Conservation (phyloP, 108 stramenopile genomes). For the Nitzschia palea region DNA sequence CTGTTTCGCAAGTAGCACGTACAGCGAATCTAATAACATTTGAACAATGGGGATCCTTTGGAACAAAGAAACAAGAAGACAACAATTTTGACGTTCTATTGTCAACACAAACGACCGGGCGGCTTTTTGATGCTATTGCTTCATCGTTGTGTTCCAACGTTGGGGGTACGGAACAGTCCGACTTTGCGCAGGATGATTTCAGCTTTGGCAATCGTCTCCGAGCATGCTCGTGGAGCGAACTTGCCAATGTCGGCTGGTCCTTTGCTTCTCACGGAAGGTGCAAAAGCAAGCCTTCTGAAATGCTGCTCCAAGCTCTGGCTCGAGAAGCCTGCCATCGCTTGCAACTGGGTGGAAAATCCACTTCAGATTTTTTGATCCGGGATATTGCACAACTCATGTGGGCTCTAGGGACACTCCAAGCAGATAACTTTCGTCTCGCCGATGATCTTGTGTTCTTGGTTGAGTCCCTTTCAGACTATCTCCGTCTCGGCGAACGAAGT, state of each 20-base stretch:
- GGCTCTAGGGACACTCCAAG: constrained; percentile 73
- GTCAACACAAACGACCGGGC: not conserved
- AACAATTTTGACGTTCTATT: not conserved
- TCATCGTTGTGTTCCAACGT: constrained; percentile 41
- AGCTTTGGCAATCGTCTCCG: constrained; percentile 18
- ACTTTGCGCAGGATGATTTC: not conserved
- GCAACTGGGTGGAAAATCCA: not conserved
- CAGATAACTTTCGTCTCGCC: constrained; percentile 66
- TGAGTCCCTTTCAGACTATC: constrained; percentile 52
- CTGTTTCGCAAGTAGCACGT: constrained; percentile 1
- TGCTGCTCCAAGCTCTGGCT: constrained; percentile 50
- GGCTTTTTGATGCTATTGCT: constrained; percentile 70
- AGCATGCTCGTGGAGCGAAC: constrained; percentile 71
- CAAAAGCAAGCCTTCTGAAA: constrained; percentile 43
- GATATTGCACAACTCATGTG: constrained; percentile 75
- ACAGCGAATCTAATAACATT: constrained; percentile 35
- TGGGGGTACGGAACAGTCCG: constrained; percentile 1
- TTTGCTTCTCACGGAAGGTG: constrained; percentile 71
- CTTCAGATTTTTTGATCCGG: constrained; percentile 42
- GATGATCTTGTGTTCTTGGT: constrained; percentile 63
- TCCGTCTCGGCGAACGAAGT: constrained; percentile 9
- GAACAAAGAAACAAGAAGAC: not conserved
- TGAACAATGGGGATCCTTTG: constrained; percentile 33
- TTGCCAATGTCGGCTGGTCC: constrained; percentile 82
- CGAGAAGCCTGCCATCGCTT: constrained; percentile 40